Evolutionary conservation across 345 rosid species (phyloP).

Genomic region (Tarenaya hassleriana): DNA sequence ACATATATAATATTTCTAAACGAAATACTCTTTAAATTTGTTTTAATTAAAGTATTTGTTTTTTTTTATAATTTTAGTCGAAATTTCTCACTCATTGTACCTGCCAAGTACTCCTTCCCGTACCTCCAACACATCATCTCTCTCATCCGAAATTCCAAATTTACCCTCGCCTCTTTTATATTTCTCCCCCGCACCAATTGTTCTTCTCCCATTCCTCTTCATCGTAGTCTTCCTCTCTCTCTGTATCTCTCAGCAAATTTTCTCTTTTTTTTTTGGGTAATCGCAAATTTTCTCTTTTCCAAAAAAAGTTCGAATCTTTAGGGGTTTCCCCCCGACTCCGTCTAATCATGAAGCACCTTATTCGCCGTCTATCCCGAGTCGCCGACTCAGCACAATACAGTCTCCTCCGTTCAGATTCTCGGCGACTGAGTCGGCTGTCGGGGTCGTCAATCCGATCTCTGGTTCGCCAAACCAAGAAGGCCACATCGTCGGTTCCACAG

Average conservation of each 20-base stretch:
- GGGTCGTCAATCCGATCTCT: too few relatives aligned
- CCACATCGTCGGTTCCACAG: conserved; percentile 44
- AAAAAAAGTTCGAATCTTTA: too few relatives aligned
- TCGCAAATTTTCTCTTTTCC: too few relatives aligned
- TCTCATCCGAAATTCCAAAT: conserved; percentile 8
- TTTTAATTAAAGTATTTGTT: too few relatives aligned
- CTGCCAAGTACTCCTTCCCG: conserved; percentile 30
- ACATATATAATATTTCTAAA: too few relatives aligned
- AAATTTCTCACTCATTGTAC: conserved; percentile 31
- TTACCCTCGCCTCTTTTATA: conserved; percentile 26
- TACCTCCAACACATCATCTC: background rate
- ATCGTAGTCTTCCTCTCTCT: background rate
- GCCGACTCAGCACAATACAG: conserved; percentile 67
- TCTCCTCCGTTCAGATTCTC: conserved; percentile 46
- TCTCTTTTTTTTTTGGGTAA: too few relatives aligned
- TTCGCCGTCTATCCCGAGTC: conserved; percentile 76
- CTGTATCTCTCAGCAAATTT: conserved; percentile 2
- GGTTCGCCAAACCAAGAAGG: background rate
- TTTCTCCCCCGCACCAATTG: background rate
- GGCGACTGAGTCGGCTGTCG: conserved; percentile 12
- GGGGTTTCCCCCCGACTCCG: too few relatives aligned
- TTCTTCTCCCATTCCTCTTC: conserved; percentile 14
- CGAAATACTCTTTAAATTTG: too few relatives aligned
- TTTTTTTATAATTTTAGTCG: too few relatives aligned
- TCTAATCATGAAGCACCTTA: conserved; percentile 57